Evolutionary conservation across 139 green algal species (phyloP).

Genomic region (Haematococcus lacustris): DNA sequence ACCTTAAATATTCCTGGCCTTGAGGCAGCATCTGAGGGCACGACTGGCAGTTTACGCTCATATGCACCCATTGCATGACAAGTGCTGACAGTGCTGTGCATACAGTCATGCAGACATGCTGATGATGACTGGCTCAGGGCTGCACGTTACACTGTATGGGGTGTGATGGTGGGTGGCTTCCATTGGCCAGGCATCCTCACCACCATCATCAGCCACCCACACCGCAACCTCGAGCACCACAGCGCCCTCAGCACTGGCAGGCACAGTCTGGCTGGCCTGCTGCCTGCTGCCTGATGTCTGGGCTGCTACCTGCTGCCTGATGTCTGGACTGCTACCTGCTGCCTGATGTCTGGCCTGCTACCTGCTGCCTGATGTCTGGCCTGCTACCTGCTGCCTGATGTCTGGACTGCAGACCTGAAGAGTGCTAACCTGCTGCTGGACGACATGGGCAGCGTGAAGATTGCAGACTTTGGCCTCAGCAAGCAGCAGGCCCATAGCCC

Average conservation of each 20-base stretch:
- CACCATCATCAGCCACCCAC: neutral
- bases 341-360: neutral
- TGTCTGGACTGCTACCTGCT: neutral
- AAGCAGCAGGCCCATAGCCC: neutral
- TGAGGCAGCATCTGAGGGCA: too few relatives aligned
- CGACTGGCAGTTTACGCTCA: too few relatives aligned
- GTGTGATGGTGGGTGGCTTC: too few relatives aligned
- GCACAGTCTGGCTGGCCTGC: neutral
- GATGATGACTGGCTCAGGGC: too few relatives aligned
- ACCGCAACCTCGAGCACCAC: neutral
- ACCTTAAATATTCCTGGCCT: too few relatives aligned
- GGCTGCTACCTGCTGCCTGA: neutral
- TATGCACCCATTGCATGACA: too few relatives aligned
- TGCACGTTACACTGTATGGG: too few relatives aligned
- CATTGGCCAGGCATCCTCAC: too few relatives aligned
- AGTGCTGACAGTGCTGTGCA: too few relatives aligned
- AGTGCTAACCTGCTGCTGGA: slow-evolving; percentile 62
- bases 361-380: neutral
- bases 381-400: neutral
- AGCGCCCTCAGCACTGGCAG: neutral
- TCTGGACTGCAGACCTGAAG: slow-evolving; percentile 36
- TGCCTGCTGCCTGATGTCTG: neutral
- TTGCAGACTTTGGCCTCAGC: slow-evolving; percentile 48
- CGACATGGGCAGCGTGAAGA: slow-evolving; percentile 6
- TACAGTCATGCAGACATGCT: too few relatives aligned